A percentile compares a stretch with the other conserved stretches of the same genome.
Conservation (phyloP, 345 rosid genomes). For the Brassica incana region DNA sequence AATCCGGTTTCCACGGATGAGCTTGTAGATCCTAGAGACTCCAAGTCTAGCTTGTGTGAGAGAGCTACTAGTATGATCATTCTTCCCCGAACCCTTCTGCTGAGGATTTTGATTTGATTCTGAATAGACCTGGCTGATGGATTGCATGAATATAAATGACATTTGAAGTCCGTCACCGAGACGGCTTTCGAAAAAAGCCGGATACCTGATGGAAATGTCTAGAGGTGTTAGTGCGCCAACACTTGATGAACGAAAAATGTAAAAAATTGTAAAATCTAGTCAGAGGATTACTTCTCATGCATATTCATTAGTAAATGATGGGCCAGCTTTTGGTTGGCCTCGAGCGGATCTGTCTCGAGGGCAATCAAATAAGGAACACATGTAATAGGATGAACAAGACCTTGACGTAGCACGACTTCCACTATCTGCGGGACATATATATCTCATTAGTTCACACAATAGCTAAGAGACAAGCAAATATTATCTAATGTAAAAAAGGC, state of each 20-base stretch:
- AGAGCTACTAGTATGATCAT: conserved; percentile 54
- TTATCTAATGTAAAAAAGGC: not conserved
- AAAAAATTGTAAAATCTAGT: not conserved
- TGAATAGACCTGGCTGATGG: conserved; percentile 47
- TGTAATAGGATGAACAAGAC: conserved; percentile 99
- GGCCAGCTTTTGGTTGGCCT: conserved; percentile 89
- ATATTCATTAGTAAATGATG: conserved; percentile 98
- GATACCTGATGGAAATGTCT: conserved; percentile 67
- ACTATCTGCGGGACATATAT: conserved; percentile 68
- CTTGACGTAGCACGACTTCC: conserved; percentile 95
- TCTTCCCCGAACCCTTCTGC: conserved; percentile 50
- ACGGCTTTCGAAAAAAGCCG: conserved; percentile 96
- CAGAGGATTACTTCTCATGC: conserved; percentile 86
- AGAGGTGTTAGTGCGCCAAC: conserved; percentile 32
- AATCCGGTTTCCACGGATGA: conserved; percentile 84
- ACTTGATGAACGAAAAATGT: conserved; percentile 8
- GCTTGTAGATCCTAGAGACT: conserved; percentile 93
- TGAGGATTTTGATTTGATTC: conserved; percentile 53
- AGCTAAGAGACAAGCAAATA: conserved; percentile 14
- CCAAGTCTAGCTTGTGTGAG: conserved; percentile 91
- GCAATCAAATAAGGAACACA: conserved; percentile 99
- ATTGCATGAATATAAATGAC: conserved; percentile 82
- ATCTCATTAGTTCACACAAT: conserved; percentile 9
- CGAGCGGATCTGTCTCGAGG: conserved; percentile 95
- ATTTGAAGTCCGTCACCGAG: conserved; percentile 96